Evolutionary conservation across 768 basidiomycete species (phyloP), one percentile per base, ranked within the genome.

Genomic region (Panaeolus cyanescens): DNA sequence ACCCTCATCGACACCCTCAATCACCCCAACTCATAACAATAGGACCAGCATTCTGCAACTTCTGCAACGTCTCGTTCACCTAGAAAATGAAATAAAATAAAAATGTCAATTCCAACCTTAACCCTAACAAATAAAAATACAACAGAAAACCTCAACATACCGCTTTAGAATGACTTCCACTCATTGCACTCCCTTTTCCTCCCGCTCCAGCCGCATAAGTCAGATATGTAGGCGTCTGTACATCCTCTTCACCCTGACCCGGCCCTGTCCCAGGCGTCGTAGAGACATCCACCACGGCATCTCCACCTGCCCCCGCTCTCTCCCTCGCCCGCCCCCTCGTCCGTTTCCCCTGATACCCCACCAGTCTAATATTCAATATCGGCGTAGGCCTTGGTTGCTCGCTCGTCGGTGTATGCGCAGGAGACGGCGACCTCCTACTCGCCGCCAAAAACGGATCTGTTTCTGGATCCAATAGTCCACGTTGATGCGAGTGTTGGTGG

Each of bases 311-410:
- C n/a, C n/a, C n/a, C n/a, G 59, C 62, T 37, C 68, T 56, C 39
- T 66, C 66, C 20, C 63, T 57, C 30, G 67, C 60, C 54, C 70
- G 63, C 15, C 70, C 70, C n/a, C 69, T 60, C 28, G 56, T 56
- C 17, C 20, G 32, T 1, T 61, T 66, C 25, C 67, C 70, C 7
- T 58, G 60, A 39, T 68, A 69, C 3, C 70, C 71, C 25, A 77
- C 75, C 7, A 76, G 61, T 32, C 72, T 67, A 4, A 76, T 67
- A 39, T 74, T 75, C 19, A 77, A 59, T 19, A 75, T 72, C 1
- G 71, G 71, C 4, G 70, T 69, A 12, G 72, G 66, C 30, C 61
- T 64, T 0, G 68, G 63, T 45, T 67, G 70, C 20, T 64, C 68
- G 13, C 39, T 60, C 55, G 32, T 61, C n/a, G 19, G 15, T n/a